Evolutionary conservation across 164 flowering plant genomes (phyloP), one percentile per base, ranked within the genome.

Genomic region (Nelumbo lutea): DNA sequence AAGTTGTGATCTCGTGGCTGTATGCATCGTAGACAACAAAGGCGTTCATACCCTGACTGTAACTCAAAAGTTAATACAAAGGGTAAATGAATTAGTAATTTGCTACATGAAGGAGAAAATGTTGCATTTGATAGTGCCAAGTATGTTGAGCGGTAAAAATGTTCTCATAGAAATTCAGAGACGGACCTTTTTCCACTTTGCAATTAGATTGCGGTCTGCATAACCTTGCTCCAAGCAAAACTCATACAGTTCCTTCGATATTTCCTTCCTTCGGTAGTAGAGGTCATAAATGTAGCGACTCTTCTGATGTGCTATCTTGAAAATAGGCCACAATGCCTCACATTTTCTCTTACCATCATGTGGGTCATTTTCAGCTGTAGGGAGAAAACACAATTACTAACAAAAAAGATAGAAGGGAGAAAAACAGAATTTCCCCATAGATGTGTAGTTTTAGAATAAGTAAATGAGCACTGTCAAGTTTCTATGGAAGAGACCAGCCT

Each of bases 21-120:
- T 14, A 94, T 94, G 86, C 98, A 94, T 57, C 84, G 75, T 44
- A 94, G 78, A 82, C 98, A 94, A 82, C 97, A 94, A 3, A 94
- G 90, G 7, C 98, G 86, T 68, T 94, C 98, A 72, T 91, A 94
- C 9, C 98, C 98, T 6, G 98, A 85, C 97, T 94, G 90, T 83
- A 79, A 59, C 61, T 50, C 59, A 76, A 69, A 27, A 27, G 27
- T 27, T 27, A 27, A 27, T 27, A 27, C 27, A 27, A 0, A 27
- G 27, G 27, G 27, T 27, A 27, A 27, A 27, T 27, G 27, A 27
- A 27, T 27, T 27, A 27, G 27, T 27, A 27, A 27, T 27, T 27
- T 27, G 27, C 27, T 27, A 27, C 27, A 27, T 27, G 27, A 27
- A 27, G 62, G 2, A 42, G 14, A 60, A 9, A 11, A 9, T 6